Evolutionary conservation across 2,329 filamentous ascomycete genomes (phyloP).

Genomic region (Lasiodiplodia gonubiensis): DNA sequence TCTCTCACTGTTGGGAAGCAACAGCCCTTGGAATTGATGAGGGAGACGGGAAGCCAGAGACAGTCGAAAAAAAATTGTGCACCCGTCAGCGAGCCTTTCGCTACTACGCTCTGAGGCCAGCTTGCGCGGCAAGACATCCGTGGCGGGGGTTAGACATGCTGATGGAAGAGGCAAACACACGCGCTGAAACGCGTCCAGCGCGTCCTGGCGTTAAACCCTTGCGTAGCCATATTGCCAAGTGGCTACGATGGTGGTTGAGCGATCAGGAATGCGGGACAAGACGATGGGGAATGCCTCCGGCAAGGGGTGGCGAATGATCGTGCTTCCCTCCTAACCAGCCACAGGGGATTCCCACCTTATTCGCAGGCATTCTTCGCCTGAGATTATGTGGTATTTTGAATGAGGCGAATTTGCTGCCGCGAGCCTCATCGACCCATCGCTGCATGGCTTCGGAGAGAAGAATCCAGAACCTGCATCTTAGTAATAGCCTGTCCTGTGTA

Average conservation of each 20-base stretch:
- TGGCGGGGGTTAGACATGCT: slow-evolving; percentile 32
- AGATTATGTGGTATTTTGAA: slow-evolving; percentile 52
- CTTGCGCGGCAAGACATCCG: slow-evolving; percentile 35
- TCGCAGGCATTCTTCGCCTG: slow-evolving; percentile 29
- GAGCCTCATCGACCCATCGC: slow-evolving; percentile 60
- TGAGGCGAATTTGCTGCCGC: slow-evolving; percentile 44
- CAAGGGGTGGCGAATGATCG: slow-evolving; percentile 39
- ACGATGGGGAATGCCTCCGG: slow-evolving; percentile 32
- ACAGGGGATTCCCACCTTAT: neutral
- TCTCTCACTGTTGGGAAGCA: neutral
- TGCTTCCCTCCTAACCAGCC: slow-evolving; percentile 33
- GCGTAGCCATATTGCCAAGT: slow-evolving; percentile 34
- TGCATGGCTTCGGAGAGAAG: slow-evolving; percentile 51
- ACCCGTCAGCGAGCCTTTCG: slow-evolving; percentile 24
- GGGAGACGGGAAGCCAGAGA: slow-evolving; percentile 30
- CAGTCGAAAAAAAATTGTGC: slow-evolving; percentile 3
- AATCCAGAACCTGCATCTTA: neutral
- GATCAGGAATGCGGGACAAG: slow-evolving; percentile 39
- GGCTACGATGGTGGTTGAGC: slow-evolving; percentile 25
- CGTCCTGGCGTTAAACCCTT: slow-evolving; percentile 35
- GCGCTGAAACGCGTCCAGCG: slow-evolving; percentile 31
- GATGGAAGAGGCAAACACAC: slow-evolving; percentile 34
- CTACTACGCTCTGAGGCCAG: slow-evolving; percentile 37
- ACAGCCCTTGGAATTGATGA: slow-evolving; percentile 5
- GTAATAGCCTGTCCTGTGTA: neutral